Conservation (phyloP, 1,139 yeast genomes). For the Arxiozyma telluris region DNA sequence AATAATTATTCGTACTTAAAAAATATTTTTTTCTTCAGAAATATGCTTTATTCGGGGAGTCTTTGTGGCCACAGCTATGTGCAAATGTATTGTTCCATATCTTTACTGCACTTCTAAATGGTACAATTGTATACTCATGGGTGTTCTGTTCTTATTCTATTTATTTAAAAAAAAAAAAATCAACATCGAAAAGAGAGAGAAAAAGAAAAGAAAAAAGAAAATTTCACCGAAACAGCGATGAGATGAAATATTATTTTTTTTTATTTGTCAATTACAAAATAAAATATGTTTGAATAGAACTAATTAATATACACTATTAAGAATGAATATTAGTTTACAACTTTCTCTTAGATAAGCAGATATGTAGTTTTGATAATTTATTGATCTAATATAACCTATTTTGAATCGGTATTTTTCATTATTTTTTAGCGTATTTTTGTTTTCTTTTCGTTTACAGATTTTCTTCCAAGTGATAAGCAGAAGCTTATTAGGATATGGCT, state of each 20-base stretch:
- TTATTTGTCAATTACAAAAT: not conserved
- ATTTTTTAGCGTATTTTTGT: not conserved
- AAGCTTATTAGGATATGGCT: constrained; percentile 18
- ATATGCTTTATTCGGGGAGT: not conserved
- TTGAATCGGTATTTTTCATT: not conserved
- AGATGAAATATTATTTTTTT: not conserved
- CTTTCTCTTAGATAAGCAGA: too few species aligned
- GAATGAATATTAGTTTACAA: too few species aligned
- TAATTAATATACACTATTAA: too few species aligned
- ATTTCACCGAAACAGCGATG: not conserved
- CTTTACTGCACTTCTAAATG: too few species aligned
- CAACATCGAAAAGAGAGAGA: not conserved
- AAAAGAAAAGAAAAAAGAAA: not conserved
- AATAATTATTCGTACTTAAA: not conserved
- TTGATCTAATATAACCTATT: not conserved
- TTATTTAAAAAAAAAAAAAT: too few species aligned
- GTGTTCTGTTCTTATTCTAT: too few species aligned
- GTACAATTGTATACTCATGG: too few species aligned
- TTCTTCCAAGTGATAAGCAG: not conserved
- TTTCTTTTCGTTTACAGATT: not conserved
- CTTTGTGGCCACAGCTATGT: not conserved
- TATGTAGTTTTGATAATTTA: not conserved
- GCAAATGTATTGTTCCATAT: too few species aligned
- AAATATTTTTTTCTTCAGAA: not conserved
- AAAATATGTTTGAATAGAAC: not conserved